These are phyloP conservation scores for Beta lomatogona DNA, from an alignment of 179 eudicot genomes.

Conservation along the genomic window DNA sequence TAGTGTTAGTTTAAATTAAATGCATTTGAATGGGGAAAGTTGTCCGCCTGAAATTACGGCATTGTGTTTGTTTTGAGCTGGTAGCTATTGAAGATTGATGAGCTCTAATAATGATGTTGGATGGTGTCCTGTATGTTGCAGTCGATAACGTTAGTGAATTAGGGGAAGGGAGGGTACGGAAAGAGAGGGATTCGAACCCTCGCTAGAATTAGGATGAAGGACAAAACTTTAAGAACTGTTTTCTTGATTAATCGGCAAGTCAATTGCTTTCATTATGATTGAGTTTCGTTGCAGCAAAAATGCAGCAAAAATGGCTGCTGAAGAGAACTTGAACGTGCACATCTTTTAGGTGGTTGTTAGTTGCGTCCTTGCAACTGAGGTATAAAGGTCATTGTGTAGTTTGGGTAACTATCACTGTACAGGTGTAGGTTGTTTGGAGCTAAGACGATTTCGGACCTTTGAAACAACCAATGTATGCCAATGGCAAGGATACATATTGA, in stretches of 20 bases:
- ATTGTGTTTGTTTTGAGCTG: conserved; percentile 1
- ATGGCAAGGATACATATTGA: neutral
- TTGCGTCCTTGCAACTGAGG: neutral
- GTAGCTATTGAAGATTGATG: neutral
- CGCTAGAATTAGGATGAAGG: neutral
- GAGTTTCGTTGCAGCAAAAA: neutral
- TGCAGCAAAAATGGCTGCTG: too few species aligned
- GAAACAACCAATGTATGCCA: neutral
- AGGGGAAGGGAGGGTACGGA: too few species aligned
- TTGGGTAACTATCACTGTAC: neutral
- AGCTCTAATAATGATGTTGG: neutral
- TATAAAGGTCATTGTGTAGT: too few species aligned
- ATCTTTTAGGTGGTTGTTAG: neutral
- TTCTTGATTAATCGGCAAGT: neutral
- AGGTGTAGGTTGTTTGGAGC: neutral
- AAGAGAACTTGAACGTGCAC: neutral
- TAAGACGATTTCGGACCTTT: neutral
- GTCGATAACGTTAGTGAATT: too few species aligned
- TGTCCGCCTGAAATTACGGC: neutral
- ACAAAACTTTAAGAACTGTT: neutral
- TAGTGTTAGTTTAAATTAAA: too few species aligned
- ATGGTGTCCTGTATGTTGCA: neutral
- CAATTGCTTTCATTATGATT: neutral
- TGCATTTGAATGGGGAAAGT: neutral
- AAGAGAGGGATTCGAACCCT: too few species aligned